phyloP scores from a whole-genome alignment of 2,329 filamentous ascomycete genomes.

The Ophiosphaerella herpotricha region DNA sequence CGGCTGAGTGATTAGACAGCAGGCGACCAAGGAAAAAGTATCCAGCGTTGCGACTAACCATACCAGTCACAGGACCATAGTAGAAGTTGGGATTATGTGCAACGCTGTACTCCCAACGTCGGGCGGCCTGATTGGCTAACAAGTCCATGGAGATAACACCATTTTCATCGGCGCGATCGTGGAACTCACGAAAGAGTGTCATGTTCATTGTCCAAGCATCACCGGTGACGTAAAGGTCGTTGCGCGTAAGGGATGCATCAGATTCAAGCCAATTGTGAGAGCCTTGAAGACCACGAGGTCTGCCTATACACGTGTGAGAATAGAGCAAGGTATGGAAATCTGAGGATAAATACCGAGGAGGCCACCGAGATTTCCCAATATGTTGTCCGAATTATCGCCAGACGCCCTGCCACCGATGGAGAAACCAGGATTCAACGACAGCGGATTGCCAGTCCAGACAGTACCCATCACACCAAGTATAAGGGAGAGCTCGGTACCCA shows the following conservation, averaged over 20 bases:
- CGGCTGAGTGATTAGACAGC: slow-evolving; percentile 34
- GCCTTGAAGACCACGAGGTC: slow-evolving; percentile 49
- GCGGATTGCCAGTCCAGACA: slow-evolving; percentile 55
- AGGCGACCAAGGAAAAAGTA: slow-evolving; percentile 30
- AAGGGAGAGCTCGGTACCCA: slow-evolving; percentile 52
- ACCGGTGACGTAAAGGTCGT: slow-evolving; percentile 50
- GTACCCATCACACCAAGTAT: slow-evolving; percentile 51
- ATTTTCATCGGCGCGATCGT: slow-evolving; percentile 31
- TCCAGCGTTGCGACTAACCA: slow-evolving; percentile 56
- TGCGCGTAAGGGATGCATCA: slow-evolving; percentile 48
- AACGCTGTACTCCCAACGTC: slow-evolving; percentile 55
- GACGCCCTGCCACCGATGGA: slow-evolving; percentile 52
- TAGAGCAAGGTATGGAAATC: slow-evolving; percentile 35
- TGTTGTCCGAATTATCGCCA: slow-evolving; percentile 42
- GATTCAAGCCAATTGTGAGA: slow-evolving; percentile 53
- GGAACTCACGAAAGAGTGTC: slow-evolving; percentile 53
- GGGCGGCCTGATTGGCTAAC: slow-evolving; percentile 30
- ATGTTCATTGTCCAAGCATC: slow-evolving; percentile 49
- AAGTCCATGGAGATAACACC: slow-evolving; percentile 21
- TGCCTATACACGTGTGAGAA: slow-evolving; percentile 40
- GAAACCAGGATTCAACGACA: slow-evolving; percentile 56
- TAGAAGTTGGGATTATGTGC: slow-evolving; percentile 60
- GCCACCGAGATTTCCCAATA: slow-evolving; percentile 51
- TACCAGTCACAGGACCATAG: slow-evolving; percentile 58
- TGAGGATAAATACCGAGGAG: slow-evolving; percentile 44